A percentile compares a stretch with the other conserved stretches of the same genome.
phyloP scores from a whole-genome alignment of 192 early-diverging fungal genomes.

The Umbelopsis vinacea region DNA sequence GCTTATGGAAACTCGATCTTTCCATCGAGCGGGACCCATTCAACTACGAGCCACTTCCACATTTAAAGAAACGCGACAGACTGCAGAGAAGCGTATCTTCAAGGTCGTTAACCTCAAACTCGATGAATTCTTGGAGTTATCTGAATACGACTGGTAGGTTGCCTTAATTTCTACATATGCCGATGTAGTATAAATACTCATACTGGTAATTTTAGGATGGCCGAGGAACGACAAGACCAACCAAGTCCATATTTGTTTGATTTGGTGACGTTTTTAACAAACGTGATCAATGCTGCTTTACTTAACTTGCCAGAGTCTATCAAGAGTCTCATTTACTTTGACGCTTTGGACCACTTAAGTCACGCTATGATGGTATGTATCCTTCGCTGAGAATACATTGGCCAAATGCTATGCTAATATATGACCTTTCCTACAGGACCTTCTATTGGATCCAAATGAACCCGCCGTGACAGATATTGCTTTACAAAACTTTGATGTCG shows the following conservation, averaged over 20 bases:
- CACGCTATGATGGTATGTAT: slow-evolving; percentile 62
- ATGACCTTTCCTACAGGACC: slow-evolving; percentile 37
- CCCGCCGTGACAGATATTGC: slow-evolving; percentile 63
- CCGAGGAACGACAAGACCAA: slow-evolving; percentile 47
- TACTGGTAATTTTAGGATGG: slow-evolving; percentile 52
- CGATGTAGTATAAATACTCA: no score
- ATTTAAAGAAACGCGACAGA: slow-evolving; percentile 70
- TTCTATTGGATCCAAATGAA: slow-evolving; percentile 63
- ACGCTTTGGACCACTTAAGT: slow-evolving; percentile 75
- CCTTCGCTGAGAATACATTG: background rate
- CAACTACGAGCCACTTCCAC: slow-evolving; percentile 63
- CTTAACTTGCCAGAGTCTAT: slow-evolving; percentile 66
- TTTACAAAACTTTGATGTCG: slow-evolving; percentile 66
- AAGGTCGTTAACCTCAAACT: slow-evolving; percentile 80
- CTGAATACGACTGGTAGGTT: slow-evolving; percentile 84
- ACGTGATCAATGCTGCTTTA: slow-evolving; percentile 71
- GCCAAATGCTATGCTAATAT: background rate
- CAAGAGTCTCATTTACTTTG: slow-evolving; percentile 72
- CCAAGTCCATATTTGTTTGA: slow-evolving; percentile 79
- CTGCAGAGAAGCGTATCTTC: slow-evolving; percentile 83
- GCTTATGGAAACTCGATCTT: slow-evolving; percentile 67
- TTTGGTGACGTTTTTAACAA: slow-evolving; percentile 69
- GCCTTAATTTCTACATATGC: background rate
- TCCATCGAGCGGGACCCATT: slow-evolving; percentile 60
- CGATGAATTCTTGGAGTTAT: slow-evolving; percentile 79